A percentile compares a stretch with the other conserved stretches of the same genome.
Evolutionary conservation across 345 rosid species (phyloP).

Genomic region (Brassica juncea): DNA sequence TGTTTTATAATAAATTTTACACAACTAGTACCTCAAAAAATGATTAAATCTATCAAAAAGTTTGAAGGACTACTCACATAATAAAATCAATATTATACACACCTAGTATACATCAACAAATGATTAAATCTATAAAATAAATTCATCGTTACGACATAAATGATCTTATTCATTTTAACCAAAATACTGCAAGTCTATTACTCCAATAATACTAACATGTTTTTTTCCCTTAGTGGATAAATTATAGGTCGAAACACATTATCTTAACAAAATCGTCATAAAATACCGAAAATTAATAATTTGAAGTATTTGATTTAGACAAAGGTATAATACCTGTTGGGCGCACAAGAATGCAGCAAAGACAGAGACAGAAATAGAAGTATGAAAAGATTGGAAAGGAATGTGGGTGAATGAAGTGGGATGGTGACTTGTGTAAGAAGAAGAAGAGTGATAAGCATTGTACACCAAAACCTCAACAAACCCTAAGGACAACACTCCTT

Average conservation of each 20-base stretch:
- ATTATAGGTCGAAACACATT: background rate
- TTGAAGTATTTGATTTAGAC: background rate
- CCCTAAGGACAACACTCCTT: slow-evolving; percentile 93
- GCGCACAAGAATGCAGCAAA: slow-evolving; percentile 83
- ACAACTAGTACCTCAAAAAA: background rate
- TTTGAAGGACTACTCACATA: background rate
- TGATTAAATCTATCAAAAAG: background rate
- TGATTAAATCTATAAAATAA: background rate
- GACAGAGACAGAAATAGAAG: slow-evolving; percentile 71
- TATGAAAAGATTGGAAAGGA: slow-evolving; percentile 69
- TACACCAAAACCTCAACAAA: slow-evolving; percentile 87
- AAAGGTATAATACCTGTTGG: slow-evolving; percentile 55
- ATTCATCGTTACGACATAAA: background rate
- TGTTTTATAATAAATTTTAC: background rate
- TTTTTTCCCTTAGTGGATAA: background rate
- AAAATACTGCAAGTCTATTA: background rate
- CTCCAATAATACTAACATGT: background rate
- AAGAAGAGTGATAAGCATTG: slow-evolving; percentile 67
- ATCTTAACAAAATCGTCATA: background rate
- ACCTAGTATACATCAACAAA: slow-evolving; percentile 5
- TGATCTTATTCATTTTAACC: background rate
- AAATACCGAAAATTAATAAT: background rate
- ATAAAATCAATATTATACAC: background rate
- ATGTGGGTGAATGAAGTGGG: slow-evolving; percentile 70
- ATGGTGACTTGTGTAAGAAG: slow-evolving; percentile 41